Evolutionary conservation across 2,329 filamentous ascomycete genomes (phyloP).

Genomic region (Sporothrix globosa): DNA sequence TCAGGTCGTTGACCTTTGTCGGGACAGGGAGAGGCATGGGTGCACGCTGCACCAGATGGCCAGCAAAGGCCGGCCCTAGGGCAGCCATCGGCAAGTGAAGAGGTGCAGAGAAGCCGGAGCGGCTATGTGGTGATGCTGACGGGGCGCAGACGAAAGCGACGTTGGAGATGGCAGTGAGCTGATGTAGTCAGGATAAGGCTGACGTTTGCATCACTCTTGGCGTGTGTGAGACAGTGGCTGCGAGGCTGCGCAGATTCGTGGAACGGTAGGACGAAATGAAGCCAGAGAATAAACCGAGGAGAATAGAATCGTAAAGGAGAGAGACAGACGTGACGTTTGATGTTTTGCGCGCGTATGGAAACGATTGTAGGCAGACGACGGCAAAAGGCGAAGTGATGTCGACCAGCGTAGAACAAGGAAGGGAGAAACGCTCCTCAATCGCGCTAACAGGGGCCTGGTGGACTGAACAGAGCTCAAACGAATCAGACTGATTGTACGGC

Average conservation of each 20-base stretch:
- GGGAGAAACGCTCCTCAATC: neutral
- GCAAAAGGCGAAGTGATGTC: neutral
- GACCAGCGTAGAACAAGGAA: neutral
- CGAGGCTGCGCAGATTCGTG: conserved; percentile 17
- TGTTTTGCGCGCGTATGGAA: neutral
- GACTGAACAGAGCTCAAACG: neutral
- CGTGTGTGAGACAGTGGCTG: conserved; percentile 19
- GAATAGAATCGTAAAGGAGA: neutral
- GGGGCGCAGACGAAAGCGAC: neutral
- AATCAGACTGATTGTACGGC: neutral
- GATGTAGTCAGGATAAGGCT: conserved; percentile 17
- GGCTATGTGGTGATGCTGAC: neutral
- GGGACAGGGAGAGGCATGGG: conserved; percentile 14
- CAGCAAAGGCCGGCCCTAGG: conserved; percentile 13
- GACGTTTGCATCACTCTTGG: neutral
- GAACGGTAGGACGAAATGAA: conserved; percentile 7
- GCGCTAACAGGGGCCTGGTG: conserved; percentile 8
- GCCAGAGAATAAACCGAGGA: neutral
- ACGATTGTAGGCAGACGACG: neutral
- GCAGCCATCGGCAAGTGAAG: conserved; percentile 3
- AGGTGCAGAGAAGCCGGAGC: neutral
- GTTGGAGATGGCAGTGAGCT: neutral
- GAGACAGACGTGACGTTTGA: neutral
- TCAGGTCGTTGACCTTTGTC: conserved; percentile 9
- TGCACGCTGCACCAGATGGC: conserved; percentile 22